phyloP scores from a whole-genome alignment of 345 rosid species.

The Diplotaxis tenuifolia region DNA sequence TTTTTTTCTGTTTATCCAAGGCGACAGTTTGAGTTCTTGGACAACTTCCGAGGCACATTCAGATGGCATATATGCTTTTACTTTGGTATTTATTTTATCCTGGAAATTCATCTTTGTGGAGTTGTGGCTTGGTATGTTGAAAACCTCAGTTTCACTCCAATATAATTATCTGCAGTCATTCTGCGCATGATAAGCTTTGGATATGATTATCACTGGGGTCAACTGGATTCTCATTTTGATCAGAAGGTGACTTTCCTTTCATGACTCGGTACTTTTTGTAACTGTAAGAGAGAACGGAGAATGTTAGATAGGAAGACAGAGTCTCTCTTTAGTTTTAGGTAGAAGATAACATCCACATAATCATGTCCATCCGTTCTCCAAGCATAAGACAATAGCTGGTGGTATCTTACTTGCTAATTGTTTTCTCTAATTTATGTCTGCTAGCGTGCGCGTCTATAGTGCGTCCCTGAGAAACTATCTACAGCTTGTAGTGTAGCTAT shows the following conservation, averaged over 20 bases:
- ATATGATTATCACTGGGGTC: constrained; percentile 77
- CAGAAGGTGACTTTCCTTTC: constrained; percentile 50
- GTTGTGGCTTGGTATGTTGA: neutral
- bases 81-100: constrained; percentile 56
- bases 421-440: neutral
- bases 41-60: constrained; percentile 78
- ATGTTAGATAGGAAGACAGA: constrained; percentile 5
- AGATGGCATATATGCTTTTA: constrained; percentile 98
- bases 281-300: neutral
- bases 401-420: neutral
- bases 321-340: neutral
- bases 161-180: constrained; percentile 45
- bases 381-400: neutral
- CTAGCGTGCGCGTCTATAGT: neutral
- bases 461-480: neutral
- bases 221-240: constrained; percentile 59
- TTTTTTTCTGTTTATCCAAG: constrained; percentile 36
- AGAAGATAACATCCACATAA: neutral
- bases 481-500: neutral
- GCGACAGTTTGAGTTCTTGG: constrained; percentile 67
- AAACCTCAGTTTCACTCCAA: neutral
- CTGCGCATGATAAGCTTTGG: constrained; percentile 96
- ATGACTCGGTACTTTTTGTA: neutral
- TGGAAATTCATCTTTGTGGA: neutral
- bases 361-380: neutral